Evolutionary conservation across 768 basidiomycete genomes (phyloP), one percentile per base, ranked within the genome.

Genomic region (Strobilomyces confusus): DNA sequence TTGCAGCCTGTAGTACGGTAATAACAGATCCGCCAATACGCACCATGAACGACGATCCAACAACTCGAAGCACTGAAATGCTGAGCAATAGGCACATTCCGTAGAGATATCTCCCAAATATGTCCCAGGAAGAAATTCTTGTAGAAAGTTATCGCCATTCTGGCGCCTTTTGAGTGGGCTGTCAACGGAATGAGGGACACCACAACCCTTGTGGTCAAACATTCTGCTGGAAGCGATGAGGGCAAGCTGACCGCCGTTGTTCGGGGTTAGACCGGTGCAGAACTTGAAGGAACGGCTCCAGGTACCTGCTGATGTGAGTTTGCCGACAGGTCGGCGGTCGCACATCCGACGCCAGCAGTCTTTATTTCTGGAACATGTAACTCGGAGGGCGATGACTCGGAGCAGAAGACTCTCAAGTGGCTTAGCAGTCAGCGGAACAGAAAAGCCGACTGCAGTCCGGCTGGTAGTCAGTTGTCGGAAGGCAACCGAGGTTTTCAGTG

Each of bases 11-110:
- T n/a, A n/a, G 80, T 45, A 73, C 51, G 17, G 76, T 73, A 32
- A 78, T 76, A 36, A 49, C 40, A 29, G 20, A 22, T 29, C 32
- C 30, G 48, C 26, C 40, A 33, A 52, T 44, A 46, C 73, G 48
- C 52, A 84, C 88, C 84, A 9, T 36, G 22, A 1, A 92, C 83
- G 58, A 92, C 87, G 53, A 92, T 86, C 86, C 86, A 88, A 57
- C 84, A 84, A 58, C 78, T 81, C 43, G 44, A 45, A 3, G 82
- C 66, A 34, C 68, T 72, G 58, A 76, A 78, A 58, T 84, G 80
- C 55, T 75, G 56, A 1, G 80, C 76, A 26, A 83, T 77, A 50
- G 76, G 73, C 58, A n/a, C n/a, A n/a, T n/a, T 76, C 67, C 19
- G 75, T 71, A 43, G 78, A 74, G 41, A 66, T 60, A 19, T 15